Percentiles rank a stretch among this genome's conserved stretches.
These are phyloP conservation scores for Shiraia bambusicola DNA, from an alignment of 2,329 filamentous ascomycete species.

Conservation along the genomic window DNA sequence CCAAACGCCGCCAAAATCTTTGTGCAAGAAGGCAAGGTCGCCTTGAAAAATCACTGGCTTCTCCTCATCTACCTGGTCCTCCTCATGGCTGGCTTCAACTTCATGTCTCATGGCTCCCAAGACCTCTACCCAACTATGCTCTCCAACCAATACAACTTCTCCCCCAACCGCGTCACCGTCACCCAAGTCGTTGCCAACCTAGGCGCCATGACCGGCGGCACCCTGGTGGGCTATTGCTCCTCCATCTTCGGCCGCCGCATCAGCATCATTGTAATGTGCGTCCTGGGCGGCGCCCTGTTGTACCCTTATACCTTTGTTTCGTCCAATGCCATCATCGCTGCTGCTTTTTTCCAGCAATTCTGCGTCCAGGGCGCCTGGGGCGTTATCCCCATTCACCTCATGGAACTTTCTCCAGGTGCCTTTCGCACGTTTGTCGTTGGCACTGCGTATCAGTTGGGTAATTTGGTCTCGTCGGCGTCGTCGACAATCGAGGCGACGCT, in stretches of 20 bases:
- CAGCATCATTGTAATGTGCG: slow-evolving; percentile 51
- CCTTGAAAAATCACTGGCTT: slow-evolving; percentile 77
- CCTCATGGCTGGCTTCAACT: slow-evolving; percentile 89
- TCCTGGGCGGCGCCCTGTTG: slow-evolving; percentile 72
- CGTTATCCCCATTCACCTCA: slow-evolving; percentile 65
- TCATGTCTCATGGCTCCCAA: slow-evolving; percentile 79
- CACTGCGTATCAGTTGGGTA: slow-evolving; percentile 75
- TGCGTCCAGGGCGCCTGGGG: slow-evolving; percentile 50
- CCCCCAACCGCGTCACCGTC: slow-evolving; percentile 49
- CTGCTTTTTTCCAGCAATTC: slow-evolving; percentile 74
- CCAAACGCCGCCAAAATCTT: slow-evolving; percentile 67
- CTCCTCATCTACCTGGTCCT: slow-evolving; percentile 79
- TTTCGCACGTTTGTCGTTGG: slow-evolving; percentile 76
- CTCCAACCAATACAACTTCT: slow-evolving; percentile 60
- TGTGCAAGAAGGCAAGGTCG: slow-evolving; percentile 73
- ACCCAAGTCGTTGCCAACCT: slow-evolving; percentile 54
- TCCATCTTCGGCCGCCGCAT: slow-evolving; percentile 52
- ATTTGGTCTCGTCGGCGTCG: slow-evolving; percentile 68
- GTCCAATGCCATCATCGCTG: slow-evolving; percentile 67
- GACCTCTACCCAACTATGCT: slow-evolving; percentile 65
- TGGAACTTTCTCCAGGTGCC: slow-evolving; percentile 71
- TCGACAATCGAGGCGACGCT: slow-evolving; percentile 76
- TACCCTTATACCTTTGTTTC: slow-evolving; percentile 79
- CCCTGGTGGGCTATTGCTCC: slow-evolving; percentile 48
- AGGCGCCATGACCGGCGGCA: slow-evolving; percentile 52